Conservation (phyloP, 2,329 filamentous ascomycete species). For the Colletotrichum spaethianum region DNA sequence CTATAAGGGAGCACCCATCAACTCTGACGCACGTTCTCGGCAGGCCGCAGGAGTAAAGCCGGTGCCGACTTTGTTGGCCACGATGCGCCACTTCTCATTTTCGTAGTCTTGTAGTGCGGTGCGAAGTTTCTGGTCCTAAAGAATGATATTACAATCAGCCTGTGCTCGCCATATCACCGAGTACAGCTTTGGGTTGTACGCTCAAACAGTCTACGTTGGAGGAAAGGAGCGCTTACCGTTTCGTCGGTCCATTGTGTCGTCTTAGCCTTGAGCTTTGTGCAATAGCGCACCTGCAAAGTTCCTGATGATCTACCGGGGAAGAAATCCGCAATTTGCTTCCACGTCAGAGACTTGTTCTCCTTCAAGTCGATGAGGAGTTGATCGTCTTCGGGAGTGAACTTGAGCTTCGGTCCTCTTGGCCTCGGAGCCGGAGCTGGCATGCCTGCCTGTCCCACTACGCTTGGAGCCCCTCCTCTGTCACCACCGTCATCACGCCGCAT, state of each 20-base stretch:
- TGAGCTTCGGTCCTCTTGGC: slow-evolving; percentile 89
- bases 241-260: slow-evolving; percentile 95
- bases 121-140: slow-evolving; percentile 82
- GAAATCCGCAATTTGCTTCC: slow-evolving; percentile 98
- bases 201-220: neutral
- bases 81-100: slow-evolving; percentile 92
- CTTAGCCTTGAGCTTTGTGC: slow-evolving; percentile 94
- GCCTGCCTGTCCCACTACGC: slow-evolving; percentile 86
- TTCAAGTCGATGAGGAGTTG: slow-evolving; percentile 90
- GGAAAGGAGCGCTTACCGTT: slow-evolving; percentile 73
- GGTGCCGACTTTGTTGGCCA: slow-evolving; percentile 90
- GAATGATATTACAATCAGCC: slow-evolving; percentile 36
- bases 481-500: slow-evolving; percentile 71
- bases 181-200: slow-evolving; percentile 43
- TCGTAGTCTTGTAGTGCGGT: slow-evolving; percentile 87
- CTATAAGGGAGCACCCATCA: slow-evolving; percentile 67
- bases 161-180: slow-evolving; percentile 34
- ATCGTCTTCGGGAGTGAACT: slow-evolving; percentile 95
- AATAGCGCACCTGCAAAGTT: slow-evolving; percentile 93
- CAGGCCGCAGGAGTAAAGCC: slow-evolving; percentile 91
- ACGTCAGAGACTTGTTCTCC: slow-evolving; percentile 93
- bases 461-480: slow-evolving; percentile 77
- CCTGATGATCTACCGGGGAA: slow-evolving; percentile 93
- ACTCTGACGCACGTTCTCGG: slow-evolving; percentile 81
- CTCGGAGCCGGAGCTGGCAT: slow-evolving; percentile 88